Percentiles rank a stretch among this genome's conserved stretches.
These are phyloP conservation scores for Quercus lobata DNA, from an alignment of 331 rosid genomes.

Conservation along the genomic window DNA sequence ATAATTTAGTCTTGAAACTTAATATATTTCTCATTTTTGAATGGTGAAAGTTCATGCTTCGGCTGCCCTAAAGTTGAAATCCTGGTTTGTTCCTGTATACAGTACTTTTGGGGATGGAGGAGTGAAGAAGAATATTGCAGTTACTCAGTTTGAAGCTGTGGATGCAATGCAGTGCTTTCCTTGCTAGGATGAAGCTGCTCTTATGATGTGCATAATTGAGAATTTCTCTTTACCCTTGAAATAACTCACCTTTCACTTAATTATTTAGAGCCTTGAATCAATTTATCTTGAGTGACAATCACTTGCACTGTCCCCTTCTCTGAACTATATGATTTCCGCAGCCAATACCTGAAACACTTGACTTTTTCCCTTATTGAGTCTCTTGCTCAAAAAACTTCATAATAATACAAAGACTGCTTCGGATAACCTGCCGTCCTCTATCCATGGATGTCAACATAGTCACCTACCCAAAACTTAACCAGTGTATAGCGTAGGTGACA, in stretches of 20 bases:
- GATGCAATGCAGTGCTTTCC: conserved; percentile 70
- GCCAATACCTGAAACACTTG: neutral
- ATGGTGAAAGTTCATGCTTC: neutral
- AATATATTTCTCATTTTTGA: neutral
- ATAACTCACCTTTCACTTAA: neutral
- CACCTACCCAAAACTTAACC: neutral
- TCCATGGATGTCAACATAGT: too few species aligned
- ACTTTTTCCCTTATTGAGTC: neutral
- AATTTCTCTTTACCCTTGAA: neutral
- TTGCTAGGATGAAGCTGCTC: conserved; percentile 71
- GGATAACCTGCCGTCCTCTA: too few species aligned
- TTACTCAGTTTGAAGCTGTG: conserved; percentile 63
- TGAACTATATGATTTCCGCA: neutral
- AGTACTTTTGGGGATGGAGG: conserved; percentile 48
- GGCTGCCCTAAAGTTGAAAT: neutral
- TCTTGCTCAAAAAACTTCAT: neutral
- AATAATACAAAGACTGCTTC: neutral
- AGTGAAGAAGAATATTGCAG: conserved; percentile 56
- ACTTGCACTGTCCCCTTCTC: neutral
- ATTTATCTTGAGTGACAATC: neutral
- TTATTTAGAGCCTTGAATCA: neutral
- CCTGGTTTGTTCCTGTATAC: neutral
- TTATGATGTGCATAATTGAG: conserved; percentile 30
- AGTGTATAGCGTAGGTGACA: neutral
- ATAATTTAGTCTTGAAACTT: too few species aligned